Conservation (phyloP, 1,284 basidiomycete genomes). For the Paramarasmius palmivorus region DNA sequence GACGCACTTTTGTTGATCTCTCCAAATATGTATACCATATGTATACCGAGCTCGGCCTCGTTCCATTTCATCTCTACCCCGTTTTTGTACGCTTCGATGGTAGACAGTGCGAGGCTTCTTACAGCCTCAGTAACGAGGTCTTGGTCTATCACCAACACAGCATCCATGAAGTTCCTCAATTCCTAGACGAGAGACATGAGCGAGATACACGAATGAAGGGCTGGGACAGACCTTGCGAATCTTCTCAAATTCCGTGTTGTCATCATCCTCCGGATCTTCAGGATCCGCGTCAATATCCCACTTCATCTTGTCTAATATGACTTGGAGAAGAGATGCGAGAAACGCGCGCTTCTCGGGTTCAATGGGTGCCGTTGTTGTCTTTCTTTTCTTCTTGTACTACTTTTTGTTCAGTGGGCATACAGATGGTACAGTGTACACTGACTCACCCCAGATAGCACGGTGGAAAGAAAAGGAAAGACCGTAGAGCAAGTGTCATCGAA, state of each 20-base stretch:
- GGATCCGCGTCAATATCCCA: conserved; percentile 88
- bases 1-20: conserved; percentile 82
- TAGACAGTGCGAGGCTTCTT: conserved; percentile 70
- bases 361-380: conserved; percentile 64
- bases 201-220: conserved; percentile 1
- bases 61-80: conserved; percentile 82
- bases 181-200: conserved; percentile 50
- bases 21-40: conserved; percentile 92
- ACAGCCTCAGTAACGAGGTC: conserved; percentile 77
- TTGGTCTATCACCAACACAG: conserved; percentile 80
- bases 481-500: conserved; percentile 87
- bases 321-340: conserved; percentile 77
- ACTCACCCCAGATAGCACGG: conserved; percentile 75
- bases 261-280: conserved; percentile 88
- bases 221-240: conserved; percentile 70
- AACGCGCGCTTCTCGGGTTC: conserved; percentile 80
- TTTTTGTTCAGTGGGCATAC: conserved; percentile 6
- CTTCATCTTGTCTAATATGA: conserved; percentile 86
- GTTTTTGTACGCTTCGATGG: conserved; percentile 66
- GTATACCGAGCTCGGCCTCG: conserved; percentile 90
- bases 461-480: conserved; percentile 79
- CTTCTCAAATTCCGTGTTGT: conserved; percentile 80
- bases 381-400: conserved; percentile 80
- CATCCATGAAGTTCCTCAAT: conserved; percentile 80
- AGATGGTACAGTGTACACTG: neutral